phyloP scores from a whole-genome alignment of 208 protist species.

The Trypanosoma congolense region DNA sequence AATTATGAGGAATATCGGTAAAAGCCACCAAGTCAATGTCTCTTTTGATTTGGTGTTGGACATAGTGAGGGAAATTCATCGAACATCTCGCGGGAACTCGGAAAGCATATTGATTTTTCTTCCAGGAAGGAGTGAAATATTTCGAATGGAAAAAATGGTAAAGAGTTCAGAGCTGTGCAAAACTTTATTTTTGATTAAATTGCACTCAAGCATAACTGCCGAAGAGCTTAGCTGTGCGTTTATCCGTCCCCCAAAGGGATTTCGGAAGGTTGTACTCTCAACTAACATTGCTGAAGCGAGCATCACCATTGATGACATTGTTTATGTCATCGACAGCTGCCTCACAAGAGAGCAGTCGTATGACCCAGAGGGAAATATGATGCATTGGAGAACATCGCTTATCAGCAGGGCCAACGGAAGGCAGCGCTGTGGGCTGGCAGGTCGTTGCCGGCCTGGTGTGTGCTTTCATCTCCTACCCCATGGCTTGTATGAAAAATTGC shows the following conservation, averaged over 20 bases:
- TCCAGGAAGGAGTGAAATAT: conserved; percentile 89
- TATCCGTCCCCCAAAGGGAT: conserved; percentile 56
- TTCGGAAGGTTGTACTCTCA: conserved; percentile 91
- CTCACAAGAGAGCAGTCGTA: conserved; percentile 90
- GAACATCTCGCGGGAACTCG: conserved; percentile 24
- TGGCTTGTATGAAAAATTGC: conserved; percentile 72
- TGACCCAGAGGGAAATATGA: conserved; percentile 70
- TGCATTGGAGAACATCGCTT: conserved; percentile 56
- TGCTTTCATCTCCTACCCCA: conserved; percentile 82
- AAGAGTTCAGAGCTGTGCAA: conserved; percentile 27
- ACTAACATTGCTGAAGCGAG: conserved; percentile 97
- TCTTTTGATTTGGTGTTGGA: conserved; percentile 66
- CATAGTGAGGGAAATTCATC: conserved; percentile 62
- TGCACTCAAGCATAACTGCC: conserved; percentile 88
- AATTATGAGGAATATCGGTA: conserved; percentile 51
- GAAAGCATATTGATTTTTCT: conserved; percentile 88
- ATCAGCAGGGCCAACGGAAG: conserved; percentile 82
- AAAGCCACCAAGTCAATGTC: conserved; percentile 53
- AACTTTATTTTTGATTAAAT: conserved; percentile 75
- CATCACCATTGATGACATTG: conserved; percentile 94
- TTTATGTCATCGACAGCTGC: conserved; percentile 94
- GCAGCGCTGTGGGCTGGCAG: conserved; percentile 90
- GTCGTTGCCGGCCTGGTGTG: conserved; percentile 78
- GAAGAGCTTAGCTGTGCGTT: conserved; percentile 91
- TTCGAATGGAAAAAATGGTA: conserved; percentile 48